Evolutionary conservation across 371 early-diverging fungal genomes (phyloP), one percentile per base, ranked within the genome.

Genomic region (Rhizopus delemar): DNA sequence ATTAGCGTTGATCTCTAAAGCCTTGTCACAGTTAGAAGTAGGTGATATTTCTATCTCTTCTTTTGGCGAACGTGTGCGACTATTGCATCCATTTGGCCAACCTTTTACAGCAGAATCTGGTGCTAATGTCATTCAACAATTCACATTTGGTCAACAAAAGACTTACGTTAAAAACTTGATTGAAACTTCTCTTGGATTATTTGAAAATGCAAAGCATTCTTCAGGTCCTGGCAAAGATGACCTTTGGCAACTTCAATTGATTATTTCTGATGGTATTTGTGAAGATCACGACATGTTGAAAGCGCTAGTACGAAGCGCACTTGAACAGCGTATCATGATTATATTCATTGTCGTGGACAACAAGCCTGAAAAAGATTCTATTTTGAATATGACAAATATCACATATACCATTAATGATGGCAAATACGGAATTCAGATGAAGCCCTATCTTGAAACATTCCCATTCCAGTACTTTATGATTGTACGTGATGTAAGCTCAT

Each of bases 391-490:
- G 83, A 88, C 90, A 57, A 90, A 89, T 38, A 95, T 95, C 56
- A 85, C 85, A 51, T 96, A 93, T 70, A 80, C 78, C 16, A 78
- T 70, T 34, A 77, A 83, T 46, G 74, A 84, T 65, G 94, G 92
- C 59, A 75, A 74, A 50, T 77, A 83, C 58, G 80, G 80, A 51
- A 68, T 97, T 60, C 68, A 86, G 65, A 86, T 96, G 83, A 83
- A 79, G n/a, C 81, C 86, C 45, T 99, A 97, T 74, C 86, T 99
- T 62, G 95, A 96, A 63, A 93, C 93, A 6, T 98, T 98, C 90
- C 98, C 99, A 48, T 97, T 97, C 82, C 92, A 96, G 61, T 96
- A 93, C 78, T 97, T 94, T 70, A 88, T 97, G 60, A 88, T 97
- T 28, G 73, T 98, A 56, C 87, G 90, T 63, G 90, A 96, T 68